A percentile compares a stretch with the other conserved stretches of the same genome.
Conservation (phyloP, 1,284 basidiomycete species). For the Puccinia polysora region DNA sequence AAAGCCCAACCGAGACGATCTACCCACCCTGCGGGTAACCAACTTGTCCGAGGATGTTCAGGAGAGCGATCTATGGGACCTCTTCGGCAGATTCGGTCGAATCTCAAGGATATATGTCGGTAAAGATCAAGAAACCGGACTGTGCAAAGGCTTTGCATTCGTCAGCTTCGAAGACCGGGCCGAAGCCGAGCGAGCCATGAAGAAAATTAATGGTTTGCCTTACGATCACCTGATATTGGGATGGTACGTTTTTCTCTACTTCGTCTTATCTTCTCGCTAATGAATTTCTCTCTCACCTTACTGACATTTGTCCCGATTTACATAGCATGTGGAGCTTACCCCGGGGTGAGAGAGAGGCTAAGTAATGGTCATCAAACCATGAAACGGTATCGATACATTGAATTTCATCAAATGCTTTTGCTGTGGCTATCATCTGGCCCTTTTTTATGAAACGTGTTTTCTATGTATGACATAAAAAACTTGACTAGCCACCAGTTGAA, state of each 20-base stretch:
- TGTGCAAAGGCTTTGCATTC: constrained; percentile 92
- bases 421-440: too few relatives aligned
- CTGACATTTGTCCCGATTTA: not conserved
- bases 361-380: too few relatives aligned
- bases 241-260: constrained; percentile 55
- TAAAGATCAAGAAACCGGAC: constrained; percentile 86
- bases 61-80: constrained; percentile 86
- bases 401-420: too few relatives aligned
- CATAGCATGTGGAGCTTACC: constrained; percentile 42
- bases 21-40: constrained; percentile 93
- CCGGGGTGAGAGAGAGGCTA: constrained; percentile 40
- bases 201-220: constrained; percentile 78
- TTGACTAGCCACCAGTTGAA: too few relatives aligned
- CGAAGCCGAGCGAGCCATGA: constrained; percentile 78
- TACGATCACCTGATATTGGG: constrained; percentile 42
- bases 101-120: constrained; percentile 92
- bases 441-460: too few relatives aligned
- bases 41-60: constrained; percentile 94
- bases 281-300: not conserved
- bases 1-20: constrained; percentile 71
- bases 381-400: too few relatives aligned
- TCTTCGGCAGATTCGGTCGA: constrained; percentile 63
- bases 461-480: too few relatives aligned
- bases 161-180: constrained; percentile 84
- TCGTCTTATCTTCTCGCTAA: not conserved